Base-by-base conservation (phyloP, 2,329 filamentous ascomycete species). In the Metarhizium robertsii region DNA sequence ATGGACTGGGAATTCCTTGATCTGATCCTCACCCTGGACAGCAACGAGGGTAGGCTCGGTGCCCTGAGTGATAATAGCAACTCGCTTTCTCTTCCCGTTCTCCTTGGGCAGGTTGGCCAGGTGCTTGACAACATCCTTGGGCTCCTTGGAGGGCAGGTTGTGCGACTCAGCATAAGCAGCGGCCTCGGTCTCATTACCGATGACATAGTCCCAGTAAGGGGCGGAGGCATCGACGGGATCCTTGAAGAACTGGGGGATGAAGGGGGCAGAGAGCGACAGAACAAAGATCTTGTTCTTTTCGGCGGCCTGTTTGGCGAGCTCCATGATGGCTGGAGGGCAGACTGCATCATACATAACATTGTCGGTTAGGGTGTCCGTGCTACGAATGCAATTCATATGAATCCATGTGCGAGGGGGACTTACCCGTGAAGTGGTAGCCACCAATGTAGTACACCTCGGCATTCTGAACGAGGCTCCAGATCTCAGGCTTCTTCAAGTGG, bases 161-260 rank as follows among this genome's bases (percentile, higher is more conserved):
- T 96, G 91, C 57, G 85, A 85, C 71, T 91, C 86, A 61, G 92
- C 89, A 75, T 92, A 99, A 56, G 91, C 80, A 64, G 85, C 83
- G 51, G 92, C 92, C 78, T 99, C 94, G 62, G 89, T 88, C 84
- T 99, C 94, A 77, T 99, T 99, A 68, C 92, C 92, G 71, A 99
- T 88, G 59, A 97, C 79, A 75, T 92, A 95, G 77, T 97, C 92
- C 80, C 91, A 95, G 83, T 96, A 96, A 34, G 88, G 88, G 53
- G 90, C 79, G 54, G 88, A 87, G 65, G 85, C 85, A 73, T 96
- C 90, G 50, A 99, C 83, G 61, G 85, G 88, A 52, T 96, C 92
- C 80, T 96, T 96, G 87, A 97, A 99, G 82, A 96, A 96, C 70
- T 95, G 88, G 43, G 87, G 79, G 67, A 99, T 96, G 79, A 99